Evolutionary conservation across 2,329 filamentous ascomycete species (phyloP).

Genomic region (Aureobasidium uvarum): DNA sequence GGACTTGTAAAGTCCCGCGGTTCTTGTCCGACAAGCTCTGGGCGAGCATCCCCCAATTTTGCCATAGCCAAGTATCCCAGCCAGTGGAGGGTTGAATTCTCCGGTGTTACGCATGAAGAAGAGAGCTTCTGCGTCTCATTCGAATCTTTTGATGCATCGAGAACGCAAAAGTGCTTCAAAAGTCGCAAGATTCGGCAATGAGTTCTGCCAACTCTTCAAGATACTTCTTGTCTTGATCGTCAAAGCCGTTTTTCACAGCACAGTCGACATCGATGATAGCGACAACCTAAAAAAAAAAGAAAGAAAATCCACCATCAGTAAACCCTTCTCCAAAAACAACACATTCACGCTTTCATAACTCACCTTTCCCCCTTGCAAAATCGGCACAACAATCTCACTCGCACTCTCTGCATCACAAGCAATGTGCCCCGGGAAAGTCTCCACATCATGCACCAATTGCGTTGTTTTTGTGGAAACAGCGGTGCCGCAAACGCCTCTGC

Average conservation of each 20-base stretch:
- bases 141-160: not conserved
- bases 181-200: slow-evolving; percentile 63
- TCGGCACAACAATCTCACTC: slow-evolving; percentile 80
- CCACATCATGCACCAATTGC: slow-evolving; percentile 67
- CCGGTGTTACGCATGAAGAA: too few species aligned
- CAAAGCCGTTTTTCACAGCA: slow-evolving; percentile 64
- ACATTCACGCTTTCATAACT: not conserved
- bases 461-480: slow-evolving; percentile 62
- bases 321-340: not conserved
- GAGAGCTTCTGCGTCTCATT: too few species aligned
- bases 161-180: slow-evolving; percentile 41
- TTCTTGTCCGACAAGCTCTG: not conserved
- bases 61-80: not conserved
- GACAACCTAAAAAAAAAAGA: slow-evolving; percentile 55
- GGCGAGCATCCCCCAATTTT: not conserved
- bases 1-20: slow-evolving; percentile 13
- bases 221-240: slow-evolving; percentile 62
- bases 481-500: slow-evolving; percentile 71
- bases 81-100: not conserved
- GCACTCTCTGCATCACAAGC: slow-evolving; percentile 73
- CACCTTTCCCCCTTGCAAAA: slow-evolving; percentile 54
- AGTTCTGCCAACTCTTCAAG: slow-evolving; percentile 65
- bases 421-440: slow-evolving; percentile 74
- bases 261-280: slow-evolving; percentile 82
- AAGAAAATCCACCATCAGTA: not conserved